Evolutionary conservation across 495 filamentous ascomycete species (phyloP).

Genomic region (Tuber aestivum): DNA sequence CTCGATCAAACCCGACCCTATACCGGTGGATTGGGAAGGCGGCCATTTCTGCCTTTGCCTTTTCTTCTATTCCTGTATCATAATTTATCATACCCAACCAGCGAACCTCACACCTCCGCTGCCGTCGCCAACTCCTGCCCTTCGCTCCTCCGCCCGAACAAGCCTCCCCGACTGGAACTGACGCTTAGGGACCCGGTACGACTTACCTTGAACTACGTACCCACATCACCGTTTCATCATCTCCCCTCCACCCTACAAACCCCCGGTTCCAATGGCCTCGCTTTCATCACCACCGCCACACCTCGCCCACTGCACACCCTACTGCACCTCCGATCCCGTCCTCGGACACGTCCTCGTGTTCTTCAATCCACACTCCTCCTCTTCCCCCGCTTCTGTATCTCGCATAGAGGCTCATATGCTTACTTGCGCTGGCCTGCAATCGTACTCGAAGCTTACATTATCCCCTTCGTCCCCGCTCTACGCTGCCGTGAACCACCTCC

Average conservation of each 20-base stretch:
- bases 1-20: background rate
- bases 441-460: conserved; percentile 81
- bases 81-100: background rate
- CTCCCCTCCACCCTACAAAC: conserved; percentile 13
- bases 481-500: conserved; percentile 81
- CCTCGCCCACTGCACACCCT: conserved; percentile 37
- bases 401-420: conserved; percentile 90
- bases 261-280: conserved; percentile 33
- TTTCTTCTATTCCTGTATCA: too few species aligned
- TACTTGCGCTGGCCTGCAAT: conserved; percentile 76
- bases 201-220: background rate
- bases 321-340: conserved; percentile 38
- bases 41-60: background rate
- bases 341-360: conserved; percentile 41
- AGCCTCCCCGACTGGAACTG: background rate
- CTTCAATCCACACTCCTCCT: conserved; percentile 29
- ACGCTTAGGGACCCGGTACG: background rate
- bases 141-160: background rate
- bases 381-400: conserved; percentile 46
- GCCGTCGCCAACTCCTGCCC: background rate
- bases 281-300: conserved; percentile 39
- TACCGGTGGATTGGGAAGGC: background rate
- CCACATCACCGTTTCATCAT: background rate
- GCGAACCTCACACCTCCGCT: background rate
- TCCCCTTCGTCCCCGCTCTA: conserved; percentile 95